These are phyloP conservation scores for Jimgerdemannia flammicorona DNA, from an alignment of 192 early-diverging fungal species.

Conservation along the genomic window DNA sequence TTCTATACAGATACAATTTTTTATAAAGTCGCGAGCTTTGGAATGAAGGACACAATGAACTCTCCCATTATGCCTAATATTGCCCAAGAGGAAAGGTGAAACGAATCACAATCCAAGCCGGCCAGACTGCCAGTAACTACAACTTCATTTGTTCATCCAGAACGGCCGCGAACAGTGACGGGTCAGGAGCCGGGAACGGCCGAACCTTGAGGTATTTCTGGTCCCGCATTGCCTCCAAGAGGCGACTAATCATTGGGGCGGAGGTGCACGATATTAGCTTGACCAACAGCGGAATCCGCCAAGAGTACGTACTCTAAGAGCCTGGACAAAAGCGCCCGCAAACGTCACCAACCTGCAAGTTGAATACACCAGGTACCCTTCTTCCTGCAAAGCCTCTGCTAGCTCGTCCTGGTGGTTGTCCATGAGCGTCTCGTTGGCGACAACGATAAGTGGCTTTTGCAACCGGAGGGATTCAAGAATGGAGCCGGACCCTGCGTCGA, in stretches of 20 bases:
- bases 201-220: constrained; percentile 16
- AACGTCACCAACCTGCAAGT: constrained; percentile 25
- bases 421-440: constrained; percentile 76
- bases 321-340: neutral
- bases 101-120: too few species aligned
- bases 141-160: constrained; percentile 28
- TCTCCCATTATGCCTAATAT: too few species aligned
- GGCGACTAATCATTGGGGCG: constrained; percentile 6
- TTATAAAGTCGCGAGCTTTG: too few species aligned
- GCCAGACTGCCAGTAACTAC: too few species aligned
- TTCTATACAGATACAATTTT: too few species aligned
- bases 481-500: constrained; percentile 66
- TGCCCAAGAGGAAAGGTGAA: too few species aligned
- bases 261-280: neutral
- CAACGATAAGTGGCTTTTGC: constrained; percentile 62
- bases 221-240: constrained; percentile 17
- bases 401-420: constrained; percentile 89
- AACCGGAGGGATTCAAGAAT: constrained; percentile 74
- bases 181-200: constrained; percentile 31
- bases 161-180: constrained; percentile 27
- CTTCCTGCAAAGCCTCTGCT: constrained; percentile 56
- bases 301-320: neutral
- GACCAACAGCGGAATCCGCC: neutral
- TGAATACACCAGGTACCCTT: constrained; percentile 50
- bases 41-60: too few species aligned